Base-by-base conservation (phyloP, 1,284 basidiomycete genomes). In the Waitea zeae region DNA sequence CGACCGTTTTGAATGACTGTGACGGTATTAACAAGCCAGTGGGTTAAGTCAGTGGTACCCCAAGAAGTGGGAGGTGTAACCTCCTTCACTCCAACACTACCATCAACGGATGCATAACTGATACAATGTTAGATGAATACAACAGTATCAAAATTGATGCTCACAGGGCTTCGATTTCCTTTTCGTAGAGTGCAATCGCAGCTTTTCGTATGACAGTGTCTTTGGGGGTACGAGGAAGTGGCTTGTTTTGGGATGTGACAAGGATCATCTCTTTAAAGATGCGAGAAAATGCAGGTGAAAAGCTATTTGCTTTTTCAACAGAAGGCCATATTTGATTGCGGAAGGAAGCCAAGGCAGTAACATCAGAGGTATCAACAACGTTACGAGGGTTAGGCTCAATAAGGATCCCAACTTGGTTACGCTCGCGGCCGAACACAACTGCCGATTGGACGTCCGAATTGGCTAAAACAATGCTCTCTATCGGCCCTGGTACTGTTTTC, bases 391-490 rank as follows among this genome's bases (percentile, higher is more conserved):
- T 39, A 1, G 53, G 55, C 33, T 65, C 58, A 31, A 66, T 42
- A 29, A 65, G 46, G 17, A 61, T 40, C 1, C 64, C 62, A 4
- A 53, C 46, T 37, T 59, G 54, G 15, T 51, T 47, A 9, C 49
- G 53, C 11, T 46, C 53, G 1, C 53, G 43, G 13, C 64, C 62
- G 15, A 63, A 66, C 43, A 67, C 48, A 20, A 61, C 36, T 5
- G 47, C 48, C 20, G 36, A 35, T 15, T 34, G 32, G 5, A 34
- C 32, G 32, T 20, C 4, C n/a, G 32, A 20, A 11, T 13, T 20
- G 14, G 32, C 20, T 12, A 34, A 24, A 7, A 34, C 14, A 4
- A 51, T 9, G 2, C 38, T 41, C 35, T 57, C 57, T 41, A 53
- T 50, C 0, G 46, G 47, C 11, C 44, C 40, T 5, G 56, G 55